Evolutionary conservation across 2,329 filamentous ascomycete species (phyloP), one percentile per base, ranked within the genome.

Genomic region (Trichoderma semiorbis): DNA sequence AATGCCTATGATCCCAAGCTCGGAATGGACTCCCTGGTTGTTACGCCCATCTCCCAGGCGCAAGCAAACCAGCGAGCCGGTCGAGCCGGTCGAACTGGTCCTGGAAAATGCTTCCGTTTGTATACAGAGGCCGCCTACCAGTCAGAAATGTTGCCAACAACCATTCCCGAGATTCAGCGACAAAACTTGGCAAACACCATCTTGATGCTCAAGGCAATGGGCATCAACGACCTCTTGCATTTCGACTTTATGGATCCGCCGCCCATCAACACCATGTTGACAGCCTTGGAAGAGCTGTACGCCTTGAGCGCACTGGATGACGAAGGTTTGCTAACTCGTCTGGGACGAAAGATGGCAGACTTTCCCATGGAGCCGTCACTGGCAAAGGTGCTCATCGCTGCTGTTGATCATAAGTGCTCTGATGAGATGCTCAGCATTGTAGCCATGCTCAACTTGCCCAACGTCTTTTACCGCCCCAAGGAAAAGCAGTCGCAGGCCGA

Each of bases 171-270:
- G 77, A 99, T 99, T 66, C 96, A 99, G 79, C 88, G 96, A 1
- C 94, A 98, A 80, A 99, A 99, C 77, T 79, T 99, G 68, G 93
- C 94, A 0, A 91, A 93, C 76, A 98, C 95, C 0, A 98, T 99
- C 80, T 87, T 99, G 61, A 97, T 98, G 93, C 88, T 99, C 65
- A 99, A 99, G 80, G 96, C 96, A 0, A 98, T 99, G 94, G 96
- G 97, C 3, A 98, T 99, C 81, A 98, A 99, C 78, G 96, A 99
- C 79, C 85, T 99, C 1, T 87, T 99, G 14, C 94, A 97, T 79
- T 99, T 99, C 78, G 95, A 98, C 82, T 99, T 99, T 78, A 98
- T 99, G 95, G 96, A 99, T 78, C 95, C 96, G 0, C 96, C 96
- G 0, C 96, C 96, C 0, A 96, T 96, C 34, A 98, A 98, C 78